Evolutionary conservation across 2,329 filamentous ascomycete species (phyloP).

Genomic region (Colletotrichum horii): DNA sequence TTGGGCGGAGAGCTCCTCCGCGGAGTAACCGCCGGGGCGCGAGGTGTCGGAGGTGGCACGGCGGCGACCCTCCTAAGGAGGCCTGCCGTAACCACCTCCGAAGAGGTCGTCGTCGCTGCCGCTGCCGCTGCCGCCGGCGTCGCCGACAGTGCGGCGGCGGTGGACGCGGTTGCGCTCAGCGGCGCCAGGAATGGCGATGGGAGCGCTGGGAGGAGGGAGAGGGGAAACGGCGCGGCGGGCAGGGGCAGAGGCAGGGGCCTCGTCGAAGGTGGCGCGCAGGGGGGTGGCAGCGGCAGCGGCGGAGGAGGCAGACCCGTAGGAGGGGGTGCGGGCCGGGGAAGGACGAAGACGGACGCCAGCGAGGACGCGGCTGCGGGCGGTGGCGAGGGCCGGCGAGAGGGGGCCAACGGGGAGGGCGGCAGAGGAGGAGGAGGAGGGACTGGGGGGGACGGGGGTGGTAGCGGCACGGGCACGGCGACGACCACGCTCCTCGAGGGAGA

Average conservation of each 20-base stretch:
- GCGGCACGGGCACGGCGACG: not conserved
- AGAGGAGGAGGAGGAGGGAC: not conserved
- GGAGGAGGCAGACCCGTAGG: not conserved
- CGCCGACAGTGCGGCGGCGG: not conserved
- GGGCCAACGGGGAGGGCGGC: not conserved
- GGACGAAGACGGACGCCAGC: not conserved
- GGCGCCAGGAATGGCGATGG: not conserved
- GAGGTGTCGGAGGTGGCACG: slow-evolving; percentile 12
- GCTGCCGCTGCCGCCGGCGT: not conserved
- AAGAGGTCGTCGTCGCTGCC: not conserved
- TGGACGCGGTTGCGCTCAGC: not conserved
- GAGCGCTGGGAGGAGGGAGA: not conserved
- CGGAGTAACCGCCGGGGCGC: slow-evolving; percentile 1
- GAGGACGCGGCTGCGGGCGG: not conserved
- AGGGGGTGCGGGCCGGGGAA: not conserved
- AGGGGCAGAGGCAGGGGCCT: not conserved
- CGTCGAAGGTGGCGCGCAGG: not conserved
- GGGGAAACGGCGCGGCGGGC: not conserved
- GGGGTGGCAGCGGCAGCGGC: not conserved
- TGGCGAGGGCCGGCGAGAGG: not conserved
- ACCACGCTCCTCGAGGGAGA: not conserved
- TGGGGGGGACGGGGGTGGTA: not conserved
- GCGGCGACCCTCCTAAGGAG: slow-evolving; percentile 10
- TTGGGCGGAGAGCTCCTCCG: not conserved
- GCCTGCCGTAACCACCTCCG: not conserved